Percentiles rank a stretch among this genome's conserved stretches.
phyloP scores from a whole-genome alignment of 305 asterid species.

The Withania somnifera region DNA sequence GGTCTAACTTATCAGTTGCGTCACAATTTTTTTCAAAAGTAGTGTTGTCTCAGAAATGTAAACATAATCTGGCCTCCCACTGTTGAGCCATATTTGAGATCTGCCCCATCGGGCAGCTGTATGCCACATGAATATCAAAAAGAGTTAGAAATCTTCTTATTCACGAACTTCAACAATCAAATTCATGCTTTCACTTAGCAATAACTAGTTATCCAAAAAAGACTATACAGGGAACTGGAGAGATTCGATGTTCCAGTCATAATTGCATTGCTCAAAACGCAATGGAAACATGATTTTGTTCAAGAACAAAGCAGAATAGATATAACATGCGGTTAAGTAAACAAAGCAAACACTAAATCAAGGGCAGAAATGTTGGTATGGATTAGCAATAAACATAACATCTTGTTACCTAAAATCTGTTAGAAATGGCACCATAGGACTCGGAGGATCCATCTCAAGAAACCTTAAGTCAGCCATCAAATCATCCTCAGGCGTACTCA shows the following conservation, averaged over 20 bases:
- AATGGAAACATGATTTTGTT: no score
- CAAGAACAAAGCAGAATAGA: neutral
- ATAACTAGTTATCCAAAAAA: neutral
- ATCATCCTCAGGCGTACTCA: neutral
- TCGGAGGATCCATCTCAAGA: neutral
- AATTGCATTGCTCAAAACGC: no score
- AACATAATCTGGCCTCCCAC: neutral
- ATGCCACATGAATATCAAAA: neutral
- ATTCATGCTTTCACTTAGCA: neutral
- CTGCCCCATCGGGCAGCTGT: neutral
- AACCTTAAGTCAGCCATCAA: neutral
- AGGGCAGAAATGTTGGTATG: neutral
- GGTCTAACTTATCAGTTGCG: no score
- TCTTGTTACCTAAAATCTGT: slow-evolving; percentile 18
- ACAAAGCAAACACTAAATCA: neutral
- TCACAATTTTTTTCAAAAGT: no score
- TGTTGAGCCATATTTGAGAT: neutral
- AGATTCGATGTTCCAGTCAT: no score
- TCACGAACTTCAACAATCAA: neutral
- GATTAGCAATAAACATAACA: neutral
- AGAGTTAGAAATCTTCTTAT: neutral
- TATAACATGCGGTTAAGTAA: neutral
- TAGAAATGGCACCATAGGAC: slow-evolving; percentile 10
- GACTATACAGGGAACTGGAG: no score
- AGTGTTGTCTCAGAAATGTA: neutral